Percentiles rank a stretch among this genome's conserved stretches.
Evolutionary conservation across 208 protist genomes (phyloP).

Genomic region (Blechomonas ayalai): DNA sequence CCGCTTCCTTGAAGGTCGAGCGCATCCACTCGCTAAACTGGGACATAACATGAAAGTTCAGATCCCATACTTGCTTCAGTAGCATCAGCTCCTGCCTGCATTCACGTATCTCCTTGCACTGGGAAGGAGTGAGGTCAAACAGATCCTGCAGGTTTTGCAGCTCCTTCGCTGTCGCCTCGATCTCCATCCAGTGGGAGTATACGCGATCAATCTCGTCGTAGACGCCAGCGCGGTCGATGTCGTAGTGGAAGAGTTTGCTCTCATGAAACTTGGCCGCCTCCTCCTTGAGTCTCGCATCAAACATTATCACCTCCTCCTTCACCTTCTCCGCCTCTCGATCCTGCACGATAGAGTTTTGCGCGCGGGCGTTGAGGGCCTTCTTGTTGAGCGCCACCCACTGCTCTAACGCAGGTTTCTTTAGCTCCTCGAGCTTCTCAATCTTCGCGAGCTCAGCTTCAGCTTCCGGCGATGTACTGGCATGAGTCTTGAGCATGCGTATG

Average conservation of each 20-base stretch:
- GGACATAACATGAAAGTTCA: constrained; percentile 89
- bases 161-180: constrained; percentile 84
- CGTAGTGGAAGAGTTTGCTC: constrained; percentile 84
- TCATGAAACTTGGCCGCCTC: constrained; percentile 80
- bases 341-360: constrained; percentile 89
- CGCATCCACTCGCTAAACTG: constrained; percentile 93
- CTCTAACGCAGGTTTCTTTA: constrained; percentile 88
- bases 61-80: constrained; percentile 92
- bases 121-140: constrained; percentile 91
- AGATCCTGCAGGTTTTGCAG: constrained; percentile 92
- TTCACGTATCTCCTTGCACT: constrained; percentile 90
- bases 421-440: constrained; percentile 88
- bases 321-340: constrained; percentile 91
- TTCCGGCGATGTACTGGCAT: constrained; percentile 72
- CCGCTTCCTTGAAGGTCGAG: constrained; percentile 92
- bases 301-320: constrained; percentile 76
- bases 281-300: constrained; percentile 64
- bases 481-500: constrained; percentile 88
- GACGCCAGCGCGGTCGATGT: constrained; percentile 54
- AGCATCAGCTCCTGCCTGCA: constrained; percentile 89
- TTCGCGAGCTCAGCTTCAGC: constrained; percentile 73
- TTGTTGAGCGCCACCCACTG: constrained; percentile 89
- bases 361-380: constrained; percentile 91
- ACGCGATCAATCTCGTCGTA: constrained; percentile 84
- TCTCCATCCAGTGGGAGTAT: constrained; percentile 70